Base-by-base conservation (phyloP, 2,329 filamentous ascomycete genomes). In the Ambrosiella cleistominuta region DNA sequence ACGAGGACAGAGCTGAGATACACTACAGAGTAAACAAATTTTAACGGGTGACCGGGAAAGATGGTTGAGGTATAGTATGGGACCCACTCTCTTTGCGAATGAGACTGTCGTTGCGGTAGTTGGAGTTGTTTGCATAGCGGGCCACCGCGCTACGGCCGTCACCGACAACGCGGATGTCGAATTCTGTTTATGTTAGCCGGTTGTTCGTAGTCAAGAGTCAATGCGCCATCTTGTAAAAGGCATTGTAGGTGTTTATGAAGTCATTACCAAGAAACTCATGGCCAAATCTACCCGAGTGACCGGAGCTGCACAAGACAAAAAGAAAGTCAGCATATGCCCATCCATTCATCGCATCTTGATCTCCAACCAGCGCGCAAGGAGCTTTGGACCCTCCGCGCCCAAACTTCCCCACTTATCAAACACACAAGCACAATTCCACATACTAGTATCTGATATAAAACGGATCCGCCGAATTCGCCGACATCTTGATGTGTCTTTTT, bases 361-460 rank as follows among this genome's bases (percentile, higher is more conserved):
- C 8, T 47, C 44, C 44, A 47, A 19, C 19, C 19, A 3, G 13
- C 39, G 39, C 3, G 39, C 39, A 42, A 42, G 3, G 39, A 9
- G 8, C 13, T 42, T 9, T 42, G 13, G 39, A 42, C 9, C 39
- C 13, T 3, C 39, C 8, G 39, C 27, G 49, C 12, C 27, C 13
- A 51, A 27, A 12, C 49, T 7, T 27, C 27, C 2, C 19, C 49
- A 51, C 17, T 27, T 6, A 19, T 13, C 13, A 15, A 49, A 8
- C 49, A 15, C 8, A 13, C 47, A 15, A 51, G 19, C 15, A 27
- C 27, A 13, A 50, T 19, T 57, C 64, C 40, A 70, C 86, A 70
- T 81, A 96, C 91, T 98, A 98, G 77, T 98, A 98, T 66, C 93
- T 84, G 64, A 98, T 74, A 68, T 98, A 98, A 70, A 98, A 97